A percentile compares a stretch with the other conserved stretches of the same genome.
Evolutionary conservation across 2,329 filamentous ascomycete species (phyloP).

Genomic region (Exophiala dermatitidis): DNA sequence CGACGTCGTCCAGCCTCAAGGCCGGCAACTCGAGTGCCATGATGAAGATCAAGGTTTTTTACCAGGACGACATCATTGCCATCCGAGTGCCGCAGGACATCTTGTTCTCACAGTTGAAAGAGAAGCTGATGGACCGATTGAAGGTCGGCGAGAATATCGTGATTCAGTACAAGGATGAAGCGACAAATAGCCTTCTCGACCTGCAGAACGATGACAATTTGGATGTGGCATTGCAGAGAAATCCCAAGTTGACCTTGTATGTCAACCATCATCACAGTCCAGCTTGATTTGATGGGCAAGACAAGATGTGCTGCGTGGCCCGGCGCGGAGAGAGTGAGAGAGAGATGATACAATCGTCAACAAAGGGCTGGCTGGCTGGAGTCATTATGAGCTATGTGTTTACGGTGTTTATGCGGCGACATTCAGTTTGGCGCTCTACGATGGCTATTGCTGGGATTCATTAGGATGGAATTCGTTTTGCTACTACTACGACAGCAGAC

Average conservation of each 20-base stretch:
- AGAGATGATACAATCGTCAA: too few relatives aligned
- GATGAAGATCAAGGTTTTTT: slow-evolving; percentile 94
- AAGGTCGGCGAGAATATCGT: slow-evolving; percentile 67
- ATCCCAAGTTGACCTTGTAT: slow-evolving; percentile 72
- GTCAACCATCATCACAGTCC: slow-evolving; percentile 3
- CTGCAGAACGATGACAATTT: slow-evolving; percentile 75
- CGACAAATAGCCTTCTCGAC: slow-evolving; percentile 64
- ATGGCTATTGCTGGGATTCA: neutral
- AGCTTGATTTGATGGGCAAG: neutral
- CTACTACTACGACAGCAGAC: neutral
- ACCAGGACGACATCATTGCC: slow-evolving; percentile 83
- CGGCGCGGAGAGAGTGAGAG: too few relatives aligned
- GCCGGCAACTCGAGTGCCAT: slow-evolving; percentile 35
- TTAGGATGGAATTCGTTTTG: neutral
- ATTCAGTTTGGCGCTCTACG: slow-evolving; percentile 14
- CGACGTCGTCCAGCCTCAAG: slow-evolving; percentile 32
- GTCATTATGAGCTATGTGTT: slow-evolving; percentile 20
- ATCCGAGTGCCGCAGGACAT: slow-evolving; percentile 82
- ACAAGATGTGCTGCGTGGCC: too few relatives aligned
- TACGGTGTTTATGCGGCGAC: slow-evolving; percentile 3
- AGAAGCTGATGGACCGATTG: slow-evolving; percentile 77
- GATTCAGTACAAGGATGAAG: slow-evolving; percentile 81
- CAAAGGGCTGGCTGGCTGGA: neutral
- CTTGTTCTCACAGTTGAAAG: slow-evolving; percentile 66
- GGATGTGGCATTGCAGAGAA: slow-evolving; percentile 69